Evolutionary conservation across 192 early-diverging fungal species (phyloP), one percentile per base, ranked within the genome.

Genomic region (Backusella parvicylindrica): DNA sequence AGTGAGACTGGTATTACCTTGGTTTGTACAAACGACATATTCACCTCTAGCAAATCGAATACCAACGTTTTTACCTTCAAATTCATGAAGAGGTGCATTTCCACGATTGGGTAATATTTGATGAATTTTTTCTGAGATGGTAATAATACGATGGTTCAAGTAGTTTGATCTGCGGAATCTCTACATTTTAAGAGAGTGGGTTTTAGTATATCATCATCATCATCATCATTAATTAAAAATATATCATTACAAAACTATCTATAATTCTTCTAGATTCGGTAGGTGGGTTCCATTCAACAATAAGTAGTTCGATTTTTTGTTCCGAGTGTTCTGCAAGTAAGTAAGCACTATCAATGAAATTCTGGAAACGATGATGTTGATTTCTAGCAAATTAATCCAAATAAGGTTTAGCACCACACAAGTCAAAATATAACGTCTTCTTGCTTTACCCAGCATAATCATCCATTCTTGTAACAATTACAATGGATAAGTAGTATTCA

Each of bases 21-120:
- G 77, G 43, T 79, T 79, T 40, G 77, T 79, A 49, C 77, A 79
- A 37, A 79, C 64, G 33, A 79, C 31, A 47, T 64, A 79, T 71
- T 79, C 77, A 47, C 77, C 77, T 35, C 77, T 64, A 21, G 77
- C 77, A 47, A 79, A 79, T 47, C 77, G 38, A 37, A 79, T 79
- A 35, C 77, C 77, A 30, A 79, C 67, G 35, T 79, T 79, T 65
- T 73, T 79, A 6, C 77, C 77, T 47, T 79, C 77, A 64, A 70
- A 79, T 73, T 79, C 77, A 60, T 73, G 77, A 31, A 73, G 47
- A 49, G 72, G 68, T 0, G 73, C 67, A 35, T 79, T 74, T 21
- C 77, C 77, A 32, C 68, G 21, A 9, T 79, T 79, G n/a, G 50
- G 77, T 41, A 67, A 63, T 33, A 56, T 66, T 2, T 79, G 50